Conservation (phyloP, 2,329 filamentous ascomycete species). For the Trichoderma koningiopsis region DNA sequence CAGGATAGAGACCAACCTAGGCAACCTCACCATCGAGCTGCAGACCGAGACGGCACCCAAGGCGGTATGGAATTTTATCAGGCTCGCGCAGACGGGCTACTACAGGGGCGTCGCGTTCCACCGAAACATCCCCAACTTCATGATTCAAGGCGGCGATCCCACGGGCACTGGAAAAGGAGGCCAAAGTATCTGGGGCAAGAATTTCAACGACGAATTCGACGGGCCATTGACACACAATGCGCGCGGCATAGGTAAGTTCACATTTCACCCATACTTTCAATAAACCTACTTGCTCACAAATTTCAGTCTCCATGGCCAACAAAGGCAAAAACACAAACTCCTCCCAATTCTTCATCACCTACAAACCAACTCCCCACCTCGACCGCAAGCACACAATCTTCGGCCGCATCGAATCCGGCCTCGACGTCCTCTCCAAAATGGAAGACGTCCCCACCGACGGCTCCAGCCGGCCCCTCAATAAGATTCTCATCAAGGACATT, state of each 20-base stretch:
- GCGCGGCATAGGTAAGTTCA: conserved; percentile 62
- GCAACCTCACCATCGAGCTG: conserved; percentile 84
- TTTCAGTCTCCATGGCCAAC: conserved; percentile 80
- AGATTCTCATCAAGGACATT: conserved; percentile 80
- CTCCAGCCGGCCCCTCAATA: conserved; percentile 72
- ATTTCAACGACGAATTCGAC: conserved; percentile 92
- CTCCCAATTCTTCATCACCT: conserved; percentile 92
- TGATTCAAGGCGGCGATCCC: conserved; percentile 97
- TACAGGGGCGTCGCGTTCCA: conserved; percentile 86
- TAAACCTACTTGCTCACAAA: neutral
- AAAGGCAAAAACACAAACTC: conserved; percentile 98
- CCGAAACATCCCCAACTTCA: conserved; percentile 92
- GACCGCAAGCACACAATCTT: conserved; percentile 98
- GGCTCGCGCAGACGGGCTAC: conserved; percentile 84
- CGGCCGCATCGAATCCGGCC: conserved; percentile 76
- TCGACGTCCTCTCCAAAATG: conserved; percentile 71
- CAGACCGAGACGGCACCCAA: conserved; percentile 89
- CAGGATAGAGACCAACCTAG: conserved; percentile 81
- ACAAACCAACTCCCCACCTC: conserved; percentile 80
- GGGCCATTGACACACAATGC: conserved; percentile 82
- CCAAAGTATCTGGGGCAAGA: conserved; percentile 87
- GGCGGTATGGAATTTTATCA: conserved; percentile 96
- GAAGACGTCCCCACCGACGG: conserved; percentile 76
- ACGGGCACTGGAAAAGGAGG: conserved; percentile 92
- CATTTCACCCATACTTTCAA: neutral